Percentiles rank a stretch among this genome's conserved stretches.
These are phyloP conservation scores for Venturia pyrina DNA, from an alignment of 2,329 filamentous ascomycete genomes.

Conservation along the genomic window DNA sequence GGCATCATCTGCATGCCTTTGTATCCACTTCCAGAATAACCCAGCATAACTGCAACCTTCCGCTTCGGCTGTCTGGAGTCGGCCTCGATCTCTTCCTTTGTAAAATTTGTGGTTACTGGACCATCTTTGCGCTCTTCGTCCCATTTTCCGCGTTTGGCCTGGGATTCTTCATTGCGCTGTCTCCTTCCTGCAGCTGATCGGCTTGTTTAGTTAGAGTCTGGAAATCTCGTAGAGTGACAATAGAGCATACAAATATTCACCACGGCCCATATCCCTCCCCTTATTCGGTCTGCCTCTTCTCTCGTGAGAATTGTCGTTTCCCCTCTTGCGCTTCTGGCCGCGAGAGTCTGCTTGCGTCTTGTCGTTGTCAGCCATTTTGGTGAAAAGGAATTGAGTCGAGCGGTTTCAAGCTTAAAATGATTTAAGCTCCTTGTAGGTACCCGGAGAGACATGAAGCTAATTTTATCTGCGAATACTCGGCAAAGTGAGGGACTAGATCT, in stretches of 20 bases:
- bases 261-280: slow-evolving; percentile 57
- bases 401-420: background rate
- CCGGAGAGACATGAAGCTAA: background rate
- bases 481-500: background rate
- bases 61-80: slow-evolving; percentile 85
- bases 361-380: background rate
- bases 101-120: slow-evolving; percentile 35
- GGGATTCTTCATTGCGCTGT: slow-evolving; percentile 31
- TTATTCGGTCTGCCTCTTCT: slow-evolving; percentile 36
- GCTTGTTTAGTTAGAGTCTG: slow-evolving; percentile 32
- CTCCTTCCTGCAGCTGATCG: slow-evolving; percentile 37
- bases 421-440: background rate
- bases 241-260: slow-evolving; percentile 51
- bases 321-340: slow-evolving; percentile 19
- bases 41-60: slow-evolving; percentile 92
- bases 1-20: slow-evolving; percentile 80
- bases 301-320: slow-evolving; percentile 12
- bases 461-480: background rate
- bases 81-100: slow-evolving; percentile 74
- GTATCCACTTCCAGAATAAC: slow-evolving; percentile 93
- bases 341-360: background rate
- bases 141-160: slow-evolving; percentile 28
- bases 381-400: background rate
- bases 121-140: slow-evolving; percentile 22
- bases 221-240: slow-evolving; percentile 15